phyloP scores from a whole-genome alignment of 805 yeast genomes.

The Starmera pachycereana region DNA sequence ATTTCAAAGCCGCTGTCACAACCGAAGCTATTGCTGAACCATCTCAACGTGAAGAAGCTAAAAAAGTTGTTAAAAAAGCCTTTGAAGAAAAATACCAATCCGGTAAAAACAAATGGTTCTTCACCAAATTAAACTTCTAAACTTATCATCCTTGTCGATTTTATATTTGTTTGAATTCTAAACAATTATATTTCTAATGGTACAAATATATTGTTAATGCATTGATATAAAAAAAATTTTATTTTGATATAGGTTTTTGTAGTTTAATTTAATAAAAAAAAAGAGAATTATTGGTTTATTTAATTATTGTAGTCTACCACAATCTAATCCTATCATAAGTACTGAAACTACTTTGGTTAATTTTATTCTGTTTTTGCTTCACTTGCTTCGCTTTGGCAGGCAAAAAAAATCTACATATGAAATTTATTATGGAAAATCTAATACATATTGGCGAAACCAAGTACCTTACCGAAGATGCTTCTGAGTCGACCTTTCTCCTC shows the following conservation, averaged over 20 bases:
- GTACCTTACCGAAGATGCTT: not conserved
- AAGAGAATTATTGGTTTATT: no score
- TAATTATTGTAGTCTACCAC: no score
- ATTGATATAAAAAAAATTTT: no score
- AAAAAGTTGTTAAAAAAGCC: conserved; percentile 97
- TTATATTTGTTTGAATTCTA: conserved; percentile 5
- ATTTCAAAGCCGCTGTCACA: conserved; percentile 84
- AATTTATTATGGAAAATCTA: not conserved
- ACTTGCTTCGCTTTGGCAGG: not conserved
- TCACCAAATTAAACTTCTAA: conserved; percentile 92
- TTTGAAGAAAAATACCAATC: conserved; percentile 99
- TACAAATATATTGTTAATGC: no score
- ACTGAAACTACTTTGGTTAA: no score
- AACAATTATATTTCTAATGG: no score
- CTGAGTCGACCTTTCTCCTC: no score
- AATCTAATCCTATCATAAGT: no score
- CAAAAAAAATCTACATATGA: not conserved
- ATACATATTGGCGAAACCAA: not conserved
- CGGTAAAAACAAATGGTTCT: conserved; percentile 99
- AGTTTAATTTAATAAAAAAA: no score
- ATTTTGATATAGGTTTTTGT: no score
- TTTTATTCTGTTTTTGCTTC: not conserved
- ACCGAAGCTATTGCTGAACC: conserved; percentile 95
- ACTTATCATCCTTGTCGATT: not conserved
- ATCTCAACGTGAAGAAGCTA: conserved; percentile 97